These are phyloP conservation scores for Bolboschoenus planiculmis DNA, from an alignment of 176 grass and related monocot genomes.

Conservation along the genomic window DNA sequence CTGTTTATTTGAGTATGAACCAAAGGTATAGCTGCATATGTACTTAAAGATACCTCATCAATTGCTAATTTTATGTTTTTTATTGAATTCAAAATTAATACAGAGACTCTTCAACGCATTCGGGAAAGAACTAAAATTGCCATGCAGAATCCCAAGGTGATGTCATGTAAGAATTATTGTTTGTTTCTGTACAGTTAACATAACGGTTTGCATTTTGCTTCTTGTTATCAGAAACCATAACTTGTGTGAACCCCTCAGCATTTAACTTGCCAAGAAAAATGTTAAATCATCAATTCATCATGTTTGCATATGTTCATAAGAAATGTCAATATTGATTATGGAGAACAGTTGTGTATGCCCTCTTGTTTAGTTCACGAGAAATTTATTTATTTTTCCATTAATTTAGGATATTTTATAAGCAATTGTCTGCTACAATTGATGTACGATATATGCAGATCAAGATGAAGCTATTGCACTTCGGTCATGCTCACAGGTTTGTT, in stretches of 20 bases:
- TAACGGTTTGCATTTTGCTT: background rate
- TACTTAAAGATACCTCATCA: background rate
- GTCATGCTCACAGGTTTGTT: slow-evolving; percentile 38
- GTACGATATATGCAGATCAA: slow-evolving; percentile 65
- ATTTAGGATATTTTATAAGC: background rate
- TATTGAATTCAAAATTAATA: slow-evolving; percentile 17
- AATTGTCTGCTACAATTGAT: slow-evolving; percentile 10
- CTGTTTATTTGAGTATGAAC: background rate
- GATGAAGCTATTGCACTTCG: slow-evolving; percentile 67
- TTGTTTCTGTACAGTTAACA: background rate
- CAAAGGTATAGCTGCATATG: background rate
- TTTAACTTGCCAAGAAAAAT: background rate
- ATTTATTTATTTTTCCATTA: background rate
- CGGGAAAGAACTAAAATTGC: slow-evolving; percentile 81
- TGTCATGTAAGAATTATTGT: slow-evolving; percentile 82
- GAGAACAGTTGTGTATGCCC: background rate
- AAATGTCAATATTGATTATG: background rate
- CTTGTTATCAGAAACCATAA: background rate
- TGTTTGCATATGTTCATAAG: slow-evolving; percentile 8
- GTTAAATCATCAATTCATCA: background rate
- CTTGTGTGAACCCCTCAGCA: background rate
- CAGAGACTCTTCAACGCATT: slow-evolving; percentile 86
- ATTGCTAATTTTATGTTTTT: slow-evolving; percentile 19
- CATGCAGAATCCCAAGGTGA: slow-evolving; percentile 99
- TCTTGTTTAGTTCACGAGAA: background rate